Conservation (phyloP, 2,329 filamentous ascomycete genomes). For the Graphiopsis chlorocephala region DNA sequence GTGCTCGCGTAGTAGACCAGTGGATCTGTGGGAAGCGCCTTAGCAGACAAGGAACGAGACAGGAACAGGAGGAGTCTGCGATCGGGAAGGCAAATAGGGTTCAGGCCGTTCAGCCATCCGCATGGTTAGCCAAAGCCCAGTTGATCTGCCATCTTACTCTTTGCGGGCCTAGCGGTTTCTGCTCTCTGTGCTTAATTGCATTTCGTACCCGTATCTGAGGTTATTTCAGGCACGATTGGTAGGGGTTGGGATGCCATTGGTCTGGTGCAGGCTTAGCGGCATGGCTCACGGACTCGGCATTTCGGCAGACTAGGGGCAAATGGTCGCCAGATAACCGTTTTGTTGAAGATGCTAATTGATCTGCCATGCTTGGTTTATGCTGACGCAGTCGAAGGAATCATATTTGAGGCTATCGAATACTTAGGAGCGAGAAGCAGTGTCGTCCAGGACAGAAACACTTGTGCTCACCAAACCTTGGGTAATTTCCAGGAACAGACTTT, state of each 20-base stretch:
- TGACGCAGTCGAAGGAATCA: not conserved
- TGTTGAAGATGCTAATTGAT: constrained; percentile 1
- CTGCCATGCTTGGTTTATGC: not conserved
- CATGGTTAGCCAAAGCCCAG: not conserved
- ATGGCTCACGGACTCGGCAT: not conserved
- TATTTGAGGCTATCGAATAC: not conserved
- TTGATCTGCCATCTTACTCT: constrained; percentile 2
- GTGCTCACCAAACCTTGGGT: not conserved
- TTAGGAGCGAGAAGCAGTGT: not conserved
- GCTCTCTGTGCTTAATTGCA: not conserved
- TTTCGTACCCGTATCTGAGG: not conserved
- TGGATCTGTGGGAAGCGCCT: not conserved
- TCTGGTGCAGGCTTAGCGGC: not conserved
- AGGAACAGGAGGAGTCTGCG: constrained; percentile 8
- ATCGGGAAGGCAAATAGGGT: constrained; percentile 2
- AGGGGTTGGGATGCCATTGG: not conserved
- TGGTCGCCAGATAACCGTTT: constrained; percentile 1
- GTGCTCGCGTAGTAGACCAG: not conserved
- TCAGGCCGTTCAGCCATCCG: not conserved
- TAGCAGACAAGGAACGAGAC: not conserved
- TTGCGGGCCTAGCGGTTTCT: constrained; percentile 1
- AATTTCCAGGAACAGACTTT: not conserved
- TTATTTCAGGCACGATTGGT: not conserved
- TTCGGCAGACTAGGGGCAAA: constrained; percentile 1
- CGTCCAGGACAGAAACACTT: not conserved